Evolutionary conservation across 306 rosid genomes (phyloP).

Genomic region (Cicer chorassanicum): DNA sequence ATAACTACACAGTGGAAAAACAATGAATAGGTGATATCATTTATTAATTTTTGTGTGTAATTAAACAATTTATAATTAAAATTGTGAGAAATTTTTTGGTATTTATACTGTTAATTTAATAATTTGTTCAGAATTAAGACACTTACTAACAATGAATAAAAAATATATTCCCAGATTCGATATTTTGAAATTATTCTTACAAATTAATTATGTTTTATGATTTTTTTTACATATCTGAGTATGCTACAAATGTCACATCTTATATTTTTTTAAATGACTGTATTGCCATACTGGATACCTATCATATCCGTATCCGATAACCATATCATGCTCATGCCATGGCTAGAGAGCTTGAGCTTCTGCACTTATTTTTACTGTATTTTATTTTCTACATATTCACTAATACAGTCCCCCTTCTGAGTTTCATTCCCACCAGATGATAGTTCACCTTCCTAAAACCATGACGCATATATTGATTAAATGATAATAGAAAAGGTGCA

Average conservation of each 20-base stretch:
- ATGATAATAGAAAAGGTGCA: slow-evolving; percentile 26
- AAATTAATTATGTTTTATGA: background rate
- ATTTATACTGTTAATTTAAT: too few relatives aligned
- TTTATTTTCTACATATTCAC: background rate
- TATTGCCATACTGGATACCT: background rate
- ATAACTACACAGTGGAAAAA: too few relatives aligned
- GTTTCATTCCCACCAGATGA: slow-evolving; percentile 23
- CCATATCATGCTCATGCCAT: background rate
- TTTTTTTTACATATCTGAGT: background rate
- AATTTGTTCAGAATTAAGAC: too few relatives aligned
- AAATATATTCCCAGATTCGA: too few relatives aligned
- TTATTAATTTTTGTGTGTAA: too few relatives aligned
- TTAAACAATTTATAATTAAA: too few relatives aligned
- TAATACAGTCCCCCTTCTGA: background rate
- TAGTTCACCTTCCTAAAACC: slow-evolving; percentile 26
- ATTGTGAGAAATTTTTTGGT: too few relatives aligned
- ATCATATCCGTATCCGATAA: too few relatives aligned
- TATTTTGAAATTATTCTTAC: background rate
- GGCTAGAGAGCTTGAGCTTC: background rate
- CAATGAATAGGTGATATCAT: too few relatives aligned
- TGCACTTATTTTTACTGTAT: background rate
- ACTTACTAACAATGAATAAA: too few relatives aligned
- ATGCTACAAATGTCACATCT: background rate
- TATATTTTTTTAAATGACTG: background rate
- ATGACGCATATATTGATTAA: slow-evolving; percentile 30